These are phyloP conservation scores for Scenedesmus sp. DNA, from an alignment of 163 green algal genomes.

Conservation along the genomic window DNA sequence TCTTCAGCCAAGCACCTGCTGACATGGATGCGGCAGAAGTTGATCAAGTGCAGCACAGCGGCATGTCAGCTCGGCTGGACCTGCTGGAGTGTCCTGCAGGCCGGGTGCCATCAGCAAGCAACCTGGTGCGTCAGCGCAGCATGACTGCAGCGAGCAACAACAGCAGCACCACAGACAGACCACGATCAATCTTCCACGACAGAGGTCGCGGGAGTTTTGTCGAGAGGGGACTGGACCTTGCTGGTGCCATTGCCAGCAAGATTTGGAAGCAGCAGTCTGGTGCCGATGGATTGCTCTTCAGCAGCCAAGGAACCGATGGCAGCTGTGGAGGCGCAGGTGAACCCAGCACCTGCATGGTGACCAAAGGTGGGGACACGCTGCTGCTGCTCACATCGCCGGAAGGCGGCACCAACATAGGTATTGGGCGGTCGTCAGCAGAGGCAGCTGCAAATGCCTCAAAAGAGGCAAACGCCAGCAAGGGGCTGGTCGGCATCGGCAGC, in stretches of 20 bases:
- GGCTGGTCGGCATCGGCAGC: neutral
- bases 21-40: neutral
- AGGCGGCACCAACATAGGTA: neutral
- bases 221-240: neutral
- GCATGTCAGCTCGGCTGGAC: neutral
- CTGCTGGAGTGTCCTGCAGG: neutral
- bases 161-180: neutral
- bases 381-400: neutral
- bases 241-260: neutral
- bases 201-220: neutral
- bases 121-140: neutral
- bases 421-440: neutral
- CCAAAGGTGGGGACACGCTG: slow-evolving; percentile 21
- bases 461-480: neutral
- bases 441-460: slow-evolving; percentile 12
- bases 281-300: neutral
- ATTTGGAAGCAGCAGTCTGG: neutral
- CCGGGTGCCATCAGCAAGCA: neutral
- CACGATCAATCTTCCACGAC: neutral
- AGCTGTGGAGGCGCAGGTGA: neutral
- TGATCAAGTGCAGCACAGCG: neutral
- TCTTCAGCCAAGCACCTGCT: slow-evolving; percentile 50
- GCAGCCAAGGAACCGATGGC: neutral
- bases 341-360: neutral
- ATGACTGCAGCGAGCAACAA: neutral